Conservation (phyloP, 2,329 filamentous ascomycete species). For the Macroventuria anomochaeta region DNA sequence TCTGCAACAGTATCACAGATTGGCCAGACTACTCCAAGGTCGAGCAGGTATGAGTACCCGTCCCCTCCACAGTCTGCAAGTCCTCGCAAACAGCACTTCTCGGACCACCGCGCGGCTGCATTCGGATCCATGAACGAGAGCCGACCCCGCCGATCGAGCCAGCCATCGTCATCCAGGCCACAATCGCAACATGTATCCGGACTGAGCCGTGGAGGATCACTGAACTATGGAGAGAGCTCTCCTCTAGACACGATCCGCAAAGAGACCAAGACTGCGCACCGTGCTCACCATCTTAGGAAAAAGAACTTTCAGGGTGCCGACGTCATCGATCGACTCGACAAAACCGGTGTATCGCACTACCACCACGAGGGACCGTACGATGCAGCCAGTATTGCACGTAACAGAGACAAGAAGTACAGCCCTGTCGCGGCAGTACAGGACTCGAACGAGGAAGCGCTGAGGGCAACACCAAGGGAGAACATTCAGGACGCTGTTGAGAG, state of each 20-base stretch:
- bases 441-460: conserved; percentile 77
- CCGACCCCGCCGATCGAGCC: conserved; percentile 45
- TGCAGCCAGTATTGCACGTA: conserved; percentile 76
- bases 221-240: conserved; percentile 68
- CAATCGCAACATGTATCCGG: conserved; percentile 31
- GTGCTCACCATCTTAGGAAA: conserved; percentile 69
- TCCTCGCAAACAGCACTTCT: conserved; percentile 54
- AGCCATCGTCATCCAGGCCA: conserved; percentile 36
- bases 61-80: conserved; percentile 64
- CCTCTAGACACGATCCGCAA: conserved; percentile 71
- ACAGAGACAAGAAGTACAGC: conserved; percentile 66
- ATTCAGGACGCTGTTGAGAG: conserved; percentile 74
- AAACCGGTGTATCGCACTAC: conserved; percentile 68
- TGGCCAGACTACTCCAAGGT: conserved; percentile 27
- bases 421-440: conserved; percentile 78
- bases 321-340: conserved; percentile 80
- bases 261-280: conserved; percentile 70
- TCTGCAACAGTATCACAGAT: conserved; percentile 24
- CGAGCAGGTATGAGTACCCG: conserved; percentile 49
- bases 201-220: conserved; percentile 56
- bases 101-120: conserved; percentile 40
- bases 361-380: conserved; percentile 94
- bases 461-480: conserved; percentile 80
- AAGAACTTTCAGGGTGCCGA: conserved; percentile 73
- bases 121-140: conserved; percentile 39